Evolutionary conservation across 176 grass and related monocot species (phyloP), one percentile per base, ranked within the genome.

Genomic region (Themeda triandra): DNA sequence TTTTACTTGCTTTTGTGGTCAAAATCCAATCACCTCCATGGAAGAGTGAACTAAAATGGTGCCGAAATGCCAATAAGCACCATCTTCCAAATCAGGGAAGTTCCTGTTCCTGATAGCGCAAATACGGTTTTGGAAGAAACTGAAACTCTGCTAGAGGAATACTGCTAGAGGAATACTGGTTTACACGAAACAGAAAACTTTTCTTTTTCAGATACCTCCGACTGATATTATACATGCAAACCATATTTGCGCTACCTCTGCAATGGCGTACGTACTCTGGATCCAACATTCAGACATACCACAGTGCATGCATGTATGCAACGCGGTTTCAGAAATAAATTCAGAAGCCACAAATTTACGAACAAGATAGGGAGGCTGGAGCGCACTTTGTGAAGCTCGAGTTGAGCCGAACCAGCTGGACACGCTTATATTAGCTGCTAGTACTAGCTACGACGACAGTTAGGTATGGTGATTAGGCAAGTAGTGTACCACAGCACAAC

Each of bases 371-470:
- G 46, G 42, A 13, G 86, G 86, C 83, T 89, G 88, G 64, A 86
- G n/a, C 83, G 88, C 88, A 90, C 88, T 51, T 73, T 78, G 27
- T 78, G 79, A 44, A 42, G 88, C 3, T 59, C 59, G 18, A 67
- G 88, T 86, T 86, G 88, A 86, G 17, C 66, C 88, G 74, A 90
- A 86, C 27, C 33, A 3, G 33, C 79, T 79, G 66, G 83, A 86
- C 64, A 23, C 23, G 53, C 53, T 56, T 56, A 19, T 21, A 19
- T 67, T 79, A 51, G 46, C 25, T 73, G 42, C 41, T 71, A 24
- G 9, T 29, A 28, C 60, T 63, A 63, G 60, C 25, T 17, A 17
- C 42, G 27, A 44, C 69, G 62, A 87, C 71, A 77, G 79, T 87
- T 87, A 82, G 86, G 79, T 87, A 87, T 63, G 79, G 71, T 75